Conservation (phyloP, 2,329 filamentous ascomycete genomes). For the Colletotrichum salicis region DNA sequence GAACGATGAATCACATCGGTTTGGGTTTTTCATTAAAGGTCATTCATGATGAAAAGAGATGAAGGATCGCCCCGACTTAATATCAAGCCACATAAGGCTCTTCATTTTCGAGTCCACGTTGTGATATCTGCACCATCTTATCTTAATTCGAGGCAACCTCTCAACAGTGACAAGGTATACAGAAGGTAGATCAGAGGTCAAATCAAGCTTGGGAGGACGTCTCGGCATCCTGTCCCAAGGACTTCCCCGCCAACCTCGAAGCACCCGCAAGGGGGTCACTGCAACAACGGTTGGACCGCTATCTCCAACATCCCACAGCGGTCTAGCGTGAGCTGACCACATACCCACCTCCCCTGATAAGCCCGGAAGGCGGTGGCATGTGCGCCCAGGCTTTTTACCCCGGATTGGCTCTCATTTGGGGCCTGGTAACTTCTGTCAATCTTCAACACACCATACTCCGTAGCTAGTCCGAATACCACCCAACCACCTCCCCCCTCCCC, state of each 20-base stretch:
- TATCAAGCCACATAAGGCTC: too few species aligned
- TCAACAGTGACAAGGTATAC: not conserved
- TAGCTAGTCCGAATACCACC: not conserved
- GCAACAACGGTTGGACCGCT: not conserved
- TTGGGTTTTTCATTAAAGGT: too few species aligned
- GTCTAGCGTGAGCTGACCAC: slow-evolving; percentile 7
- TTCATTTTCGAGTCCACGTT: too few species aligned
- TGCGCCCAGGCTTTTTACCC: slow-evolving; percentile 2
- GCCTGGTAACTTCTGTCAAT: not conserved
- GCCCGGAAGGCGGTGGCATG: slow-evolving; percentile 10
- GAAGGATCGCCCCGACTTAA: too few species aligned
- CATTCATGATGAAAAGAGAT: too few species aligned
- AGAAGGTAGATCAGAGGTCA: not conserved
- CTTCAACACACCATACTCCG: not conserved
- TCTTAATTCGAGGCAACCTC: not conserved
- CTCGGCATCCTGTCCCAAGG: not conserved
- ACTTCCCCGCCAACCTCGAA: not conserved
- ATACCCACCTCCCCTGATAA: slow-evolving; percentile 7
- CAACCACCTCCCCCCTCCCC: slow-evolving; percentile 7
- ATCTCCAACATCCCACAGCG: slow-evolving; percentile 8
- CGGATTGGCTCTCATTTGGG: slow-evolving; percentile 2
- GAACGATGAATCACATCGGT: too few species aligned
- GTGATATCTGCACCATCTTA: not conserved
- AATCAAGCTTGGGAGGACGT: slow-evolving; percentile 2
- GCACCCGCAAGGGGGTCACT: not conserved